Evolutionary conservation across 192 early-diverging fungal species (phyloP), one percentile per base, ranked within the genome.

Genomic region (Coemansia sp.): DNA sequence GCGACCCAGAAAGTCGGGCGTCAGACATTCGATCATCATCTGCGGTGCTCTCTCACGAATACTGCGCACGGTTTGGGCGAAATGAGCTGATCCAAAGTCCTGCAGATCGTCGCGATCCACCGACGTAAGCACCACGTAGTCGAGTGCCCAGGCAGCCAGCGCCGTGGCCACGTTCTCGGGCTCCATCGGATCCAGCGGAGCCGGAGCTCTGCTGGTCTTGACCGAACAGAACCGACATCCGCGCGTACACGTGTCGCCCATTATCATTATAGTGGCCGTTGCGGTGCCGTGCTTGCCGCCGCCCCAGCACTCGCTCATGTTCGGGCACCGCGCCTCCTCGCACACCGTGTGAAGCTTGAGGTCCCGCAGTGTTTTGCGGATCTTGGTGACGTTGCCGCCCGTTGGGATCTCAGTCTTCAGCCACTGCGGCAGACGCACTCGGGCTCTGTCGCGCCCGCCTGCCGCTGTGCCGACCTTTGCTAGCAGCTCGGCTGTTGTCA

Each of bases 281-380:
- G 97, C 95, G 19, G 94, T 97, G 46, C 91, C 87, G 74, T 93
- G 89, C 76, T 96, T 93, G 63, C 95, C 95, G 39, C 95, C 96
- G 65, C 95, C 95, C 97, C 97, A 99, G 85, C 97, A 99, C 75
- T 99, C 97, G 45, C 95, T 92, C 78, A 99, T 95, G 80, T 99
- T 99, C 32, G 97, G 97, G 78, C 97, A 99, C 67, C 91, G 84
- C 46, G 97, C 97, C 65, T 97, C 95, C 69, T 99, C 97, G 82
- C 97, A 99, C 18, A 98, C 95, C 63, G 97, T 99, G 71, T 96
- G 90, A 39, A 99, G 84, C 41, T 94, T 93, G n/a, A 99, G 86
- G 26, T 94, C 97, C 37, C 97, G 90, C 65, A 99, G 81, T 65
- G 96, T 94, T 71, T 88, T 90, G 78, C 95, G 95, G 75, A 99